Conservation (phyloP, 2,329 filamentous ascomycete species). For the Beauveria brongniartii region DNA sequence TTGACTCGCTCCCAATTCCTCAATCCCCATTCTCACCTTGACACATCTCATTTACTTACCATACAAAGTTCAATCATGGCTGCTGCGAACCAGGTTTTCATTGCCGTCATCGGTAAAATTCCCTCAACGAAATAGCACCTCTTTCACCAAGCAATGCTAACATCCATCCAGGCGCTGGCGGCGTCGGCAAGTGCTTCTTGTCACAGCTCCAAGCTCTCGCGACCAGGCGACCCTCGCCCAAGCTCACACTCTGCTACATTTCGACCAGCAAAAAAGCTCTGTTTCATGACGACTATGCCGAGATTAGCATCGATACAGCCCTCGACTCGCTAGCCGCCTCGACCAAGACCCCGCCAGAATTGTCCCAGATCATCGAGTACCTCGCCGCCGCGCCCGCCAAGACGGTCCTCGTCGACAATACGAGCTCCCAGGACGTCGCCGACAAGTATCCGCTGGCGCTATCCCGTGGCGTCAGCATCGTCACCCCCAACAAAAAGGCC, state of each 20-base stretch:
- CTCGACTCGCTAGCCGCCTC: constrained; percentile 58
- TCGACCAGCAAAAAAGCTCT: constrained; percentile 79
- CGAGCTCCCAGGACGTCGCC: constrained; percentile 80
- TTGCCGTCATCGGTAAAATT: constrained; percentile 43
- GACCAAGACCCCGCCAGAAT: constrained; percentile 54
- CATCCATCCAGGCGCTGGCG: constrained; percentile 65
- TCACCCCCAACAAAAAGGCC: constrained; percentile 97
- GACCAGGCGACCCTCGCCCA: constrained; percentile 56
- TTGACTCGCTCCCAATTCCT: constrained; percentile 5
- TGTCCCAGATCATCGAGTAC: constrained; percentile 67
- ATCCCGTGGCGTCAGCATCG: constrained; percentile 74
- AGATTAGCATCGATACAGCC: constrained; percentile 52
- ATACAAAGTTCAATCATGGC: constrained; percentile 28
- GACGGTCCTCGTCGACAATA: constrained; percentile 88
- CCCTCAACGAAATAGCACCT: not conserved
- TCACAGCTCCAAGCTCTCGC: constrained; percentile 65
- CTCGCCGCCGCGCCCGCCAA: constrained; percentile 70
- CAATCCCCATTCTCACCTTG: not conserved
- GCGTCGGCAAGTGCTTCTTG: constrained; percentile 88
- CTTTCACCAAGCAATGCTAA: not conserved
- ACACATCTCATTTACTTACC: not conserved
- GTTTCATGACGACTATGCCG: constrained; percentile 63
- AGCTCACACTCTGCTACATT: constrained; percentile 75
- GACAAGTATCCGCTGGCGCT: constrained; percentile 76
- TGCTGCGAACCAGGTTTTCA: constrained; percentile 38